Percentiles rank a stretch among this genome's conserved stretches.
Conservation (phyloP, 1,139 yeast species). For the Geotrichum citri-aurantii region DNA sequence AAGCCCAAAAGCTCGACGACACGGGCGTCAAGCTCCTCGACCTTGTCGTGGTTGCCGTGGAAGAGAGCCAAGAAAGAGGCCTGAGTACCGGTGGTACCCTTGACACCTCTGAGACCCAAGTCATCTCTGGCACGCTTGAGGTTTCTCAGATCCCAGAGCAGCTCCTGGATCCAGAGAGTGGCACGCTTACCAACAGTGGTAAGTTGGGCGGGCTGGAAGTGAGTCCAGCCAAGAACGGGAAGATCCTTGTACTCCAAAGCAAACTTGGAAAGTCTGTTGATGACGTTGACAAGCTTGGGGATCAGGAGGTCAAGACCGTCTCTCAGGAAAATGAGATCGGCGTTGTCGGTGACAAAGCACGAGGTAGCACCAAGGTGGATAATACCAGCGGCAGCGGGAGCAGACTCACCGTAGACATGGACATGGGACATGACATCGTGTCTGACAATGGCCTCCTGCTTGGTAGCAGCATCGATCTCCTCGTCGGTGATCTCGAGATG, state of each 20-base stretch:
- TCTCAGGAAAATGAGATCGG: conserved; percentile 91
- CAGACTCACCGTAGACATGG: conserved; percentile 84
- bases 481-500: conserved; percentile 84
- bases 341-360: conserved; percentile 96
- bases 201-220: conserved; percentile 98
- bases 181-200: conserved; percentile 99
- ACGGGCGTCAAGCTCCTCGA: conserved; percentile 82
- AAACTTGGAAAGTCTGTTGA: conserved; percentile 80
- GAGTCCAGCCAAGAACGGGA: conserved; percentile 99
- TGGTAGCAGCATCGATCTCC: conserved; percentile 81
- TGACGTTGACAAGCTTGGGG: conserved; percentile 93
- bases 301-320: conserved; percentile 91
- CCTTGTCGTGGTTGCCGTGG: conserved; percentile 96
- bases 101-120: conserved; percentile 94
- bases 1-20: conserved; percentile 92
- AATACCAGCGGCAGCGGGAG: conserved; percentile 96
- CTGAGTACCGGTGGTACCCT: conserved; percentile 99
- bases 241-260: conserved; percentile 89
- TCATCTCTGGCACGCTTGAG: conserved; percentile 94
- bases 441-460: conserved; percentile 95
- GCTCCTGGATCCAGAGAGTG: conserved; percentile 94
- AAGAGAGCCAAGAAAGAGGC: conserved; percentile 90
- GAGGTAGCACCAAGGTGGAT: conserved; percentile 98
- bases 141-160: conserved; percentile 96
- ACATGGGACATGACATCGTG: conserved; percentile 99